Conservation (phyloP, 192 early-diverging fungal genomes). For the Coemansia sp. region DNA sequence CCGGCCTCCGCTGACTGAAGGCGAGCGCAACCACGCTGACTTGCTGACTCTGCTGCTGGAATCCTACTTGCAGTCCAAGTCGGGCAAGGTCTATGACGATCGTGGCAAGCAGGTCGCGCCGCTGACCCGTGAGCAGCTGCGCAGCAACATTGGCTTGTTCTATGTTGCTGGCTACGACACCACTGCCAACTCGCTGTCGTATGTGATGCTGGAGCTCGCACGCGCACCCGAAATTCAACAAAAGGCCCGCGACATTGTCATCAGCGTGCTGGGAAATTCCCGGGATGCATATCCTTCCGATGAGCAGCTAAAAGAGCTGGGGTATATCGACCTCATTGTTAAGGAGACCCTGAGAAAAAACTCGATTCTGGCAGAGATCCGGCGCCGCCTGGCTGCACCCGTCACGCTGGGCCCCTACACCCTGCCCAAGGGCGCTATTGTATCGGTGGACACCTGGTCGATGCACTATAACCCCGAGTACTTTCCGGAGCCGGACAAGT, state of each 20-base stretch:
- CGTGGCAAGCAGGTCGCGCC: conserved; percentile 38
- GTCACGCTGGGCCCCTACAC: conserved; percentile 44
- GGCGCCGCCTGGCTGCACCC: conserved; percentile 38
- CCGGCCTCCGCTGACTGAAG: conserved; percentile 38
- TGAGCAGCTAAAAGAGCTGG: conserved; percentile 55
- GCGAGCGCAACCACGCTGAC: conserved; percentile 52
- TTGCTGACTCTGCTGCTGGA: conserved; percentile 59
- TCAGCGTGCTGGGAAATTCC: conserved; percentile 55
- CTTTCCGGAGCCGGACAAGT: conserved; percentile 43
- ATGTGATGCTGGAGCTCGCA: conserved; percentile 51
- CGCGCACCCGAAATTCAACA: conserved; percentile 53
- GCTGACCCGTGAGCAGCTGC: conserved; percentile 49
- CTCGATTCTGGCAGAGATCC: conserved; percentile 52
- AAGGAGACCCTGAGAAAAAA: conserved; percentile 53
- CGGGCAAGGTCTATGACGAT: conserved; percentile 46
- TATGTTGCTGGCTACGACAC: conserved; percentile 61
- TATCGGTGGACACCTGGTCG: conserved; percentile 44
- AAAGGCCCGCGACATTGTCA: conserved; percentile 56
- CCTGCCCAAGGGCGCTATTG: conserved; percentile 41
- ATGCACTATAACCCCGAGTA: conserved; percentile 52
- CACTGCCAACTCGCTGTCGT: conserved; percentile 57
- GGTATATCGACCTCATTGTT: conserved; percentile 54
- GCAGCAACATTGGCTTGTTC: conserved; percentile 55
- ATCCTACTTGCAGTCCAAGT: conserved; percentile 41
- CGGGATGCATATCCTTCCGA: conserved; percentile 53